A percentile compares a stretch with the other conserved stretches of the same genome.
These are phyloP conservation scores for Neospermospora avenae DNA, from an alignment of 2,329 filamentous ascomycete genomes.

Conservation along the genomic window DNA sequence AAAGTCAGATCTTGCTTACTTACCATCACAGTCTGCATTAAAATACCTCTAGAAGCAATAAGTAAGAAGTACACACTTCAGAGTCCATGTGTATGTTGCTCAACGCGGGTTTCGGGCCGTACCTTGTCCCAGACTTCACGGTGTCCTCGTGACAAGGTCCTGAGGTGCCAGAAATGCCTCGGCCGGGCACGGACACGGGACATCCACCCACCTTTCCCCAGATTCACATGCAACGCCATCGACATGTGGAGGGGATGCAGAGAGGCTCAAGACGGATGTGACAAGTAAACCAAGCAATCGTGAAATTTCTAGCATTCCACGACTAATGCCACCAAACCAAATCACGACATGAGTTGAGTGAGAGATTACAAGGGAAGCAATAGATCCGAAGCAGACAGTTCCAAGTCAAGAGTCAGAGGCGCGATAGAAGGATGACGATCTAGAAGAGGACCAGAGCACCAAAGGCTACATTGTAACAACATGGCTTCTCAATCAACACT, in stretches of 20 bases:
- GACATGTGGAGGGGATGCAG: background rate
- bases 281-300: background rate
- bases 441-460: constrained; percentile 1
- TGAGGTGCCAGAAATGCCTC: background rate
- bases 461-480: constrained; percentile 9
- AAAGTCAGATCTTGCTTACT: no score
- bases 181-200: constrained; percentile 14
- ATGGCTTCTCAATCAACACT: constrained; percentile 93
- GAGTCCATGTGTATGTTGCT: background rate
- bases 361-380: background rate
- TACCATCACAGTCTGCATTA: background rate
- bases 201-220: constrained; percentile 7
- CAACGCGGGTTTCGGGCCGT: constrained; percentile 5
- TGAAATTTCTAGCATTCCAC: background rate
- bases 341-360: background rate
- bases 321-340: background rate
- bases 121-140: background rate
- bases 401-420: background rate
- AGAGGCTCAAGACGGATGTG: constrained; percentile 7
- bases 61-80: background rate
- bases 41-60: no score
- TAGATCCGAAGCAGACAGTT: background rate
- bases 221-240: constrained; percentile 14
- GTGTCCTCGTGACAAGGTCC: background rate
- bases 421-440: constrained; percentile 15